A percentile compares a stretch with the other conserved stretches of the same genome.
Conservation (phyloP, 345 rosid genomes). For the Odontarrhena argentea region DNA sequence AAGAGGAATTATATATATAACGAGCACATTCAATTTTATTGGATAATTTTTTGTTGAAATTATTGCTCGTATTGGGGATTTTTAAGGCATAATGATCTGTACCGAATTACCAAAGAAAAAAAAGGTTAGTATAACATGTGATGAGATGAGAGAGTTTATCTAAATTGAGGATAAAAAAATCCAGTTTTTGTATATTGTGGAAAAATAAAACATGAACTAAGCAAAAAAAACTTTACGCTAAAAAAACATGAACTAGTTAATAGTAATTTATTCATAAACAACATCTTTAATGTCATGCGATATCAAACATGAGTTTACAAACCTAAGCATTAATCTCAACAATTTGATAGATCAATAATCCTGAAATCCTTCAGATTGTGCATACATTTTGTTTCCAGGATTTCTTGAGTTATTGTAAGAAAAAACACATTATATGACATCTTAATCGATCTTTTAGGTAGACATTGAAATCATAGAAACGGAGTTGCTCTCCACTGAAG, state of each 20-base stretch:
- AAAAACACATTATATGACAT: slow-evolving; percentile 29
- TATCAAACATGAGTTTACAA: slow-evolving; percentile 37
- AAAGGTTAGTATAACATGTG: not conserved
- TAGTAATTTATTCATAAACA: slow-evolving; percentile 27
- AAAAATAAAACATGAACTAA: too few relatives aligned
- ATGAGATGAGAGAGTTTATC: too few relatives aligned
- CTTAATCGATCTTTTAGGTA: slow-evolving; percentile 19
- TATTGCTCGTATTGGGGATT: too few relatives aligned
- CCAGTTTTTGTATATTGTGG: too few relatives aligned
- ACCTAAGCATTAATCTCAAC: slow-evolving; percentile 38
- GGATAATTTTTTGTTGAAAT: too few relatives aligned
- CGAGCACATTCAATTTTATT: too few relatives aligned
- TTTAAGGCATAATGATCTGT: too few relatives aligned
- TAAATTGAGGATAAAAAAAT: too few relatives aligned
- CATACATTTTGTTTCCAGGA: slow-evolving; percentile 17
- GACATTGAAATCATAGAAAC: slow-evolving; percentile 10
- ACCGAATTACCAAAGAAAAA: not conserved
- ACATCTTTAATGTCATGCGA: slow-evolving; percentile 26
- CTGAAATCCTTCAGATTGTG: slow-evolving; percentile 17
- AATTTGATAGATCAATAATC: slow-evolving; percentile 28
- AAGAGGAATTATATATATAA: too few relatives aligned
- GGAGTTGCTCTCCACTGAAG: slow-evolving; percentile 9
- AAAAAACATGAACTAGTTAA: not conserved
- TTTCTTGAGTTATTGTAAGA: slow-evolving; percentile 26
- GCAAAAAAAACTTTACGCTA: too few relatives aligned